Percentiles rank a stretch among this genome's conserved stretches.
phyloP scores from a whole-genome alignment of 176 grass and related monocot species.

The Avena atlantica region DNA sequence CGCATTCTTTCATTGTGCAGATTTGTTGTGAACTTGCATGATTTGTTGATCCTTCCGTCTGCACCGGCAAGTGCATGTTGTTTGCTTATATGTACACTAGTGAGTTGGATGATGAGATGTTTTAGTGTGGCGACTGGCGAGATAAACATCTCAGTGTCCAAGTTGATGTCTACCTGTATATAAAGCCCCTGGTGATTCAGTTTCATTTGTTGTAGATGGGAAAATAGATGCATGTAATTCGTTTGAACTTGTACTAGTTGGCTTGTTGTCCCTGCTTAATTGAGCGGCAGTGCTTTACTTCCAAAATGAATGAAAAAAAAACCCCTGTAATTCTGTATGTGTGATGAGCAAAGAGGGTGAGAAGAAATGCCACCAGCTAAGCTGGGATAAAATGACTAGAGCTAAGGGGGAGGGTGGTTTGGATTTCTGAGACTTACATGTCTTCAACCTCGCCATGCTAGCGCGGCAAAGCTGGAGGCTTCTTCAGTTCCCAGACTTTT shows the following conservation, averaged over 20 bases:
- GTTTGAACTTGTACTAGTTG: background rate
- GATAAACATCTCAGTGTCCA: background rate
- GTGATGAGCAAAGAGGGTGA: background rate
- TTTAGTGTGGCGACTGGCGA: background rate
- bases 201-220: constrained; percentile 14
- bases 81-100: constrained; percentile 7
- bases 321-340: background rate
- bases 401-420: too few relatives aligned
- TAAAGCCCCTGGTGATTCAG: constrained; percentile 33
- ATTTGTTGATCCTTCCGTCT: background rate
- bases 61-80: background rate
- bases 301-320: background rate
- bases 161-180: constrained; percentile 31
- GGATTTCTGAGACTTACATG: too few relatives aligned
- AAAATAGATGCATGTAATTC: background rate
- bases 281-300: background rate
- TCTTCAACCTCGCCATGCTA: too few relatives aligned
- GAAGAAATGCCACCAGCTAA: too few relatives aligned
- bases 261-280: background rate
- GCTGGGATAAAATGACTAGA: too few relatives aligned
- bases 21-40: constrained; percentile 1
- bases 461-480: too few relatives aligned
- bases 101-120: constrained; percentile 12
- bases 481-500: too few relatives aligned
- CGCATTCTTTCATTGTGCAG: background rate